Percentiles rank a stretch among this genome's conserved stretches.
Evolutionary conservation across 2,329 filamentous ascomycete genomes (phyloP).

Genomic region (Cercospora sp.): DNA sequence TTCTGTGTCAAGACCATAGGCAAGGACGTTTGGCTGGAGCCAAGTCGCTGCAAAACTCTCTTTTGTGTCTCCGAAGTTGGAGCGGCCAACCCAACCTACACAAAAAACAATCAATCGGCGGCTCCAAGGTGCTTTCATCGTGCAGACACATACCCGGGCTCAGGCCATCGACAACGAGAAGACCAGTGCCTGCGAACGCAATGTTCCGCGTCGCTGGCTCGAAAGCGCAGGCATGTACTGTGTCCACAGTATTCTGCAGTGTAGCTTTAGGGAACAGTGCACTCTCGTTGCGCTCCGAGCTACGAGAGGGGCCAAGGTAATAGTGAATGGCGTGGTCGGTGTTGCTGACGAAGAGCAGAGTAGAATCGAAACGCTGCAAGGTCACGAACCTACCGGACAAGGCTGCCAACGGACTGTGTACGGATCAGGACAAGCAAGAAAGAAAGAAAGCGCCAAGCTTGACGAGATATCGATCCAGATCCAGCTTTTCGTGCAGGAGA

Average conservation of each 20-base stretch:
- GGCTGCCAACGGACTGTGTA: constrained; percentile 3
- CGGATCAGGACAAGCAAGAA: not conserved
- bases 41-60: constrained; percentile 20
- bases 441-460: not conserved
- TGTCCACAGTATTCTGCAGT: not conserved
- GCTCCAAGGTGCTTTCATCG: not conserved
- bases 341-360: constrained; percentile 3
- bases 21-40: constrained; percentile 17
- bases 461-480: not conserved
- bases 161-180: not conserved
- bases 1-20: constrained; percentile 14
- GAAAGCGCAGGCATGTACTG: constrained; percentile 18
- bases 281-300: not conserved
- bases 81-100: not conserved
- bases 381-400: constrained; percentile 4
- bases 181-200: constrained; percentile 10
- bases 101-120: not conserved
- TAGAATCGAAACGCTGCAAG: constrained; percentile 6
- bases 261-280: not conserved
- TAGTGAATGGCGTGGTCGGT: not conserved
- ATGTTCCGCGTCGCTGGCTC: not conserved
- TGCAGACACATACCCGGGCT: not conserved
- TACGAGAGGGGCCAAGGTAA: constrained; percentile 1
- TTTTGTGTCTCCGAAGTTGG: constrained; percentile 5
- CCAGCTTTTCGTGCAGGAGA: not conserved